Percentiles rank a stretch among this genome's conserved stretches.
Conservation (phyloP, 495 filamentous ascomycete genomes). For the Hyphodiscus hymeniophilus region DNA sequence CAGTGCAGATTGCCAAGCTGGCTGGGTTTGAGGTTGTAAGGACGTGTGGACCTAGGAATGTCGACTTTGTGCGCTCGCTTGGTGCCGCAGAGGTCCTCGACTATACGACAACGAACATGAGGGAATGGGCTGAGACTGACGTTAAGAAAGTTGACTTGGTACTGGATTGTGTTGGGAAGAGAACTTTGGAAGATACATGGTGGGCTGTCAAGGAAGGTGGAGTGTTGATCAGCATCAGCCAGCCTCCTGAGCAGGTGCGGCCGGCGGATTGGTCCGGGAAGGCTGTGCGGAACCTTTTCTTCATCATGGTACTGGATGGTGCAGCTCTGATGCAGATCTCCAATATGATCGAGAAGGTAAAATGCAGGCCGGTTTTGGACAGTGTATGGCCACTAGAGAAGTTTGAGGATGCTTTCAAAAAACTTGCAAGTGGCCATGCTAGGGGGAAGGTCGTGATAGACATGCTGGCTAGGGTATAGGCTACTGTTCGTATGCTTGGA, state of each 20-base stretch:
- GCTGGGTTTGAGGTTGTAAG: constrained; percentile 35
- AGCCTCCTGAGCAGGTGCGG: constrained; percentile 36
- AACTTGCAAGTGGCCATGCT: constrained; percentile 34
- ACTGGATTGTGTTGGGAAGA: constrained; percentile 42
- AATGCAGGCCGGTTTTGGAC: constrained; percentile 33
- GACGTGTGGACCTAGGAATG: constrained; percentile 31
- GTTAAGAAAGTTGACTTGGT: constrained; percentile 37
- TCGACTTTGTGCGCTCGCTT: constrained; percentile 29
- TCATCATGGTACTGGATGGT: constrained; percentile 36
- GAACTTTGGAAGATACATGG: constrained; percentile 39
- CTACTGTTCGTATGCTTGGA: no score
- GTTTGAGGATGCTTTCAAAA: constrained; percentile 35
- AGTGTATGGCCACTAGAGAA: constrained; percentile 40
- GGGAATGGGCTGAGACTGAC: constrained; percentile 28
- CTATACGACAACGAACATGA: constrained; percentile 31
- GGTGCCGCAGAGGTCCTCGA: constrained; percentile 40
- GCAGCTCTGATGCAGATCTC: constrained; percentile 35
- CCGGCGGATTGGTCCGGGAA: constrained; percentile 23
- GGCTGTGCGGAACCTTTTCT: constrained; percentile 32
- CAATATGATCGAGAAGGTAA: constrained; percentile 33
- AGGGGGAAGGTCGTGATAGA: constrained; percentile 35
- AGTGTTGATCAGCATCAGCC: constrained; percentile 40
- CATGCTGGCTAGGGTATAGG: neutral
- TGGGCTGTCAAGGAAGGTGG: constrained; percentile 34
- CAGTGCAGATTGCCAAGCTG: constrained; percentile 43